Conservation (phyloP, 768 basidiomycete genomes). For the Lactifluus rugatus region DNA sequence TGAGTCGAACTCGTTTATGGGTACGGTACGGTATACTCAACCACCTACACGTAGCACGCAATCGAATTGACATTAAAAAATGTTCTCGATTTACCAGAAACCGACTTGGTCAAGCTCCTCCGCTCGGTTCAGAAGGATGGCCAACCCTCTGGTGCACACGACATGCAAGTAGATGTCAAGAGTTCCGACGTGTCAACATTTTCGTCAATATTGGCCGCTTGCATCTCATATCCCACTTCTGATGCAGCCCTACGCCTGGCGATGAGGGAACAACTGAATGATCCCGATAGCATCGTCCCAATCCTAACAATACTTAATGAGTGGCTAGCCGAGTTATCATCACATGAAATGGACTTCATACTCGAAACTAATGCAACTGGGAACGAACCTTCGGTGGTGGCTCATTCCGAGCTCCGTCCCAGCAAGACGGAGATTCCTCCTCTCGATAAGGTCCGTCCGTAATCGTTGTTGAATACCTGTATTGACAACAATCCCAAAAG, state of each 20-base stretch:
- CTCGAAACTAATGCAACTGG: slow-evolving; percentile 31
- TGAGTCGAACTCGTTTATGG: slow-evolving; percentile 23
- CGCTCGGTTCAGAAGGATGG: slow-evolving; percentile 29
- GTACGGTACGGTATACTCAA: background rate
- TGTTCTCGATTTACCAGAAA: slow-evolving; percentile 57
- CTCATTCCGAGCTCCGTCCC: slow-evolving; percentile 20
- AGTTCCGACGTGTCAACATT: slow-evolving; percentile 27
- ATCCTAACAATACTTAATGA: slow-evolving; percentile 39
- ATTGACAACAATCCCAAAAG: slow-evolving; percentile 28
- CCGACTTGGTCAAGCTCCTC: slow-evolving; percentile 49
- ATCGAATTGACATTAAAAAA: slow-evolving; percentile 42
- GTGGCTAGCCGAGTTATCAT: slow-evolving; percentile 37
- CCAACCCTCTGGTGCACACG: slow-evolving; percentile 15
- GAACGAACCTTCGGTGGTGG: background rate
- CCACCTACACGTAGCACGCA: slow-evolving; percentile 19
- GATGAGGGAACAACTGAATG: slow-evolving; percentile 39
- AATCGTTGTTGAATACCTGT: slow-evolving; percentile 16
- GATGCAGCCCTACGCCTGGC: slow-evolving; percentile 37
- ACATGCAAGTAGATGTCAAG: slow-evolving; percentile 32
- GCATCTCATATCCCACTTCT: slow-evolving; percentile 35
- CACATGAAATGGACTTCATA: slow-evolving; percentile 23
- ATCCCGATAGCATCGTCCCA: slow-evolving; percentile 38
- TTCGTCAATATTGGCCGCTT: slow-evolving; percentile 30
- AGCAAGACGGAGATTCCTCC: slow-evolving; percentile 28
- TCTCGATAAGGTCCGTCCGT: slow-evolving; percentile 9